Evolutionary conservation across 306 rosid species (phyloP).

Genomic region (Sophora flavescens): DNA sequence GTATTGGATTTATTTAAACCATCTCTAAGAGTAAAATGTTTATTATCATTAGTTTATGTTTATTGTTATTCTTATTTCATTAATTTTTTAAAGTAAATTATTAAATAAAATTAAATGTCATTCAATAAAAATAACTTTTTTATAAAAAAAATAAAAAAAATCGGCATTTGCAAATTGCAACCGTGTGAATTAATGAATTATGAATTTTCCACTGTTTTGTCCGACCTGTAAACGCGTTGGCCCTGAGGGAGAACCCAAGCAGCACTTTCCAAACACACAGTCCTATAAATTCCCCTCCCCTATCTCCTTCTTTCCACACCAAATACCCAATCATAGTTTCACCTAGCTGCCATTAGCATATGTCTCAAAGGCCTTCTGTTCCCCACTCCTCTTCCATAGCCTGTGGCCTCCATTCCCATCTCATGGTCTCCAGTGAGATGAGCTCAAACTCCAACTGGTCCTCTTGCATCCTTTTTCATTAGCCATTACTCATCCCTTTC

Average conservation of each 20-base stretch:
- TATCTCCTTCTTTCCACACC: neutral
- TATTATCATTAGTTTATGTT: too few relatives aligned
- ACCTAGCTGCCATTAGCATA: constrained; percentile 46
- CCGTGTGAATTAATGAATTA: too few relatives aligned
- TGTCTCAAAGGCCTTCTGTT: constrained; percentile 76
- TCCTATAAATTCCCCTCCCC: constrained; percentile 38
- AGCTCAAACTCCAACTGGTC: constrained; percentile 70
- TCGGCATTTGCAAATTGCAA: too few relatives aligned
- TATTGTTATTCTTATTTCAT: too few relatives aligned
- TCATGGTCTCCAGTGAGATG: constrained; percentile 90
- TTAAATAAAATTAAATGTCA: too few relatives aligned
- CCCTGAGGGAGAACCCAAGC: neutral
- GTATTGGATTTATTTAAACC: too few relatives aligned
- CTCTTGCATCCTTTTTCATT: neutral
- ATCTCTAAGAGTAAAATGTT: too few relatives aligned
- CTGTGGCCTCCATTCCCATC: constrained; percentile 82
- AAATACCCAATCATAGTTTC: neutral
- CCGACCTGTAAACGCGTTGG: neutral
- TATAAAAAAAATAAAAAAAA: too few relatives aligned
- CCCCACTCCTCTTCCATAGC: constrained; percentile 80
- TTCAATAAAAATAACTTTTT: too few relatives aligned
- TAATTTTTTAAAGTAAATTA: too few relatives aligned
- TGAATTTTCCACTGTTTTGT: neutral
- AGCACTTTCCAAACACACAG: neutral
- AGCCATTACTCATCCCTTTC: neutral